Evolutionary conservation across 2,329 filamentous ascomycete genomes (phyloP), one percentile per base, ranked within the genome.

Genomic region (Trichoderma cornu-damae): DNA sequence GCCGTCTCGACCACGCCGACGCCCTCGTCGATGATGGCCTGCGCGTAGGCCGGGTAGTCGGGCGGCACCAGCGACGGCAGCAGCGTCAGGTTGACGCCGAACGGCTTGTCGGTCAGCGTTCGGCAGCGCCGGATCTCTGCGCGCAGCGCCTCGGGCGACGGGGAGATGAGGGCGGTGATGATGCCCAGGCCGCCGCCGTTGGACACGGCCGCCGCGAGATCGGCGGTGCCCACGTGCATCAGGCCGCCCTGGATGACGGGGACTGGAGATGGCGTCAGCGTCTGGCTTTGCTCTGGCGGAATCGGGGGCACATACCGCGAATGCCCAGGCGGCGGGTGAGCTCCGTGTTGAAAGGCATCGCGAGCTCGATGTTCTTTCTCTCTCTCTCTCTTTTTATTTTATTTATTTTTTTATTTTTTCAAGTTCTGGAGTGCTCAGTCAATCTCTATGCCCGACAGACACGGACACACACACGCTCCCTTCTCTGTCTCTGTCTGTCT

Each of bases 51-150:
- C 61, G 77, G 83, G 73, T 99, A 99, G 79, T 97, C 87, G 4
- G 94, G 94, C 6, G 94, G 90, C 8, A 90, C 86, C 66, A 97
- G 82, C 57, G 92, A 83, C 26, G 94, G 94, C 44, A 97, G 86
- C 61, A 97, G 86, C 7, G 94, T 99, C 65, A 97, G 83, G 77
- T 99, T 99, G 66, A 97, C 93, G 68, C 82, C 94, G 73, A 99
- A 97, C 16, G 89, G 89, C 63, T 84, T 81, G 61, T 79, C 78
- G 58, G 89, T 94, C 78, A 97, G 84, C 62, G 79, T 83, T 65
- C 86, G 87, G 79, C 90, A 96, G 75, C 84, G 86, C 62, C 83
- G 87, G 75, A 99, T 99, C 77, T 99, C 94, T 69, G 89, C 88
- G 72, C 93, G 91, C 57, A 99, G 86, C 70, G 90, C 91, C 72